Evolutionary conservation across 1,139 yeast genomes (phyloP), one percentile per base, ranked within the genome.

Genomic region (Debaryomyces udenii): DNA sequence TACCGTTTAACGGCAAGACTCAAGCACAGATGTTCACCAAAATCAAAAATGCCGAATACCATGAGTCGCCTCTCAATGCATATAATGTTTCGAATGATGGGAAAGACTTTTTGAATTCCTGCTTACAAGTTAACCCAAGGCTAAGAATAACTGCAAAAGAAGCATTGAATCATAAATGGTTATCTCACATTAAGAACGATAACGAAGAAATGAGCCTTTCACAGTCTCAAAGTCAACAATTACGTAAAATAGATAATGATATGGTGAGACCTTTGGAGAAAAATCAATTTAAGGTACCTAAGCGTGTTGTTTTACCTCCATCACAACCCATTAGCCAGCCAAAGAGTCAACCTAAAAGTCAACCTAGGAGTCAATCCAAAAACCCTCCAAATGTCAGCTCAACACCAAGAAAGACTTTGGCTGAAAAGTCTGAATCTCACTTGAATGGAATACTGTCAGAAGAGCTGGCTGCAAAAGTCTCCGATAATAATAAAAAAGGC

Each of bases 1-100:
- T 91, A 44, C 99, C 99, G 2, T 93, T 93, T 58, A 89, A 91
- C 57, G 97, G 97, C 1, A 78, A 84, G 40, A 88, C 96, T 0
- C 98, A 91, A 55, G 91, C 87, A 18, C 87, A 86, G 48, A 70
- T 93, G 59, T 88, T 87, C 62, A 76, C 76, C 38, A 86, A 86
- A 53, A 90, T 91, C 30, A 76, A 80, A 42, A 66, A 74, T 16
- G 98, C 97, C 1, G 80, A 85, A 27, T 93, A 83, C 57, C 93
- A 88, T 55, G 86, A 81, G 46, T 83, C 86, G 11, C 93, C 96
- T 0, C 68, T 93, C 36, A 78, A 78, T 43, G 85, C 86, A 35
- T 79, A 79, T 50, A 78, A 81, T 23, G 74, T 88, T 1, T 81
- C 89, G 4, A 63, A 67, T 14, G 78, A 74, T 27, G 93, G 88